Percentiles rank a stretch among this genome's conserved stretches.
These are phyloP conservation scores for Blastobotrys attinorum DNA, from an alignment of 805 yeast genomes.

Conservation along the genomic window DNA sequence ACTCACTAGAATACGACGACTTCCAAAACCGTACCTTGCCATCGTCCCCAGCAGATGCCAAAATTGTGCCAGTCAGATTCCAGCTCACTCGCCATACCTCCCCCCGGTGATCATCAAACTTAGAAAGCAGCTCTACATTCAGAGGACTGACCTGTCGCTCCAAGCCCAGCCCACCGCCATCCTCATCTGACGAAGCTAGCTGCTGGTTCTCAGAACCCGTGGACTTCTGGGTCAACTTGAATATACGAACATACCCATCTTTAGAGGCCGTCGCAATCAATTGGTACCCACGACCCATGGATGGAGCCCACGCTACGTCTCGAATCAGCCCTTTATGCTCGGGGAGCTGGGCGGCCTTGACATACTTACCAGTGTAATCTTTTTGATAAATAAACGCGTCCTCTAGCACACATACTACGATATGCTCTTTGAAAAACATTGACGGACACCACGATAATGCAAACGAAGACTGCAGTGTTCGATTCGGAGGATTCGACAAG, in stretches of 20 bases:
- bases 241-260: conserved; percentile 86
- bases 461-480: conserved; percentile 77
- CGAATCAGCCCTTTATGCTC: conserved; percentile 84
- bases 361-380: conserved; percentile 38
- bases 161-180: too few species aligned
- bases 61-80: conserved; percentile 88
- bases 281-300: conserved; percentile 85
- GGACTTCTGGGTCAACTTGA: conserved; percentile 48
- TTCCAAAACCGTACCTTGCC: conserved; percentile 91
- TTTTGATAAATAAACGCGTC: conserved; percentile 72
- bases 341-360: conserved; percentile 51
- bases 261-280: conserved; percentile 91
- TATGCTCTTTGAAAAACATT: conserved; percentile 68
- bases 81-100: conserved; percentile 97
- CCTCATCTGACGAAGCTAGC: conserved; percentile 12
- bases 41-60: conserved; percentile 93
- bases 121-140: conserved; percentile 53
- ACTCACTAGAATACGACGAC: conserved; percentile 73
- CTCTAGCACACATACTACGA: conserved; percentile 79
- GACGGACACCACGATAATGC: conserved; percentile 89
- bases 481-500: conserved; percentile 63
- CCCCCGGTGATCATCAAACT: conserved; percentile 67
- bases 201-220: conserved; percentile 1
- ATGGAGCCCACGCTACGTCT: conserved; percentile 93
- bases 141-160: conserved; percentile 17